These are phyloP conservation scores for Mucor lusitanicus DNA, from an alignment of 371 early-diverging fungal genomes.

Conservation along the genomic window DNA sequence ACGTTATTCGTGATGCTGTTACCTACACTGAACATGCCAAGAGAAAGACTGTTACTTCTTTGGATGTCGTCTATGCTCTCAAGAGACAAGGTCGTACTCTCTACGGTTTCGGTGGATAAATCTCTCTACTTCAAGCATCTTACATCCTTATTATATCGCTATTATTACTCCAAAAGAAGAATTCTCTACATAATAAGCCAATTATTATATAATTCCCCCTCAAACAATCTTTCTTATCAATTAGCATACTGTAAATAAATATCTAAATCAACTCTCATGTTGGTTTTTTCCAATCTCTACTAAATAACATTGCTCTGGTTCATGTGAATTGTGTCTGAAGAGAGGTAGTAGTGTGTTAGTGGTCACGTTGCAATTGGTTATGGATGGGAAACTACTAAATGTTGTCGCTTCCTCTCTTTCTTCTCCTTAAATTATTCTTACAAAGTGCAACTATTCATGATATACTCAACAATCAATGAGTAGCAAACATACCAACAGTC, in stretches of 20 bases:
- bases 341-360: background rate
- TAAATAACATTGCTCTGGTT: background rate
- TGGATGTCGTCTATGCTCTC: conserved; percentile 94
- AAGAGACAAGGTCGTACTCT: conserved; percentile 99
- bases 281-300: background rate
- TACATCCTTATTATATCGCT: background rate
- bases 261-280: background rate
- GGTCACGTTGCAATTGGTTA: background rate
- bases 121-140: background rate
- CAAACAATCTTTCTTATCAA: background rate
- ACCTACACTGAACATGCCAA: conserved; percentile 99
- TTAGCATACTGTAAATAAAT: conserved; percentile 15
- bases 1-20: conserved; percentile 97
- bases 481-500: background rate
- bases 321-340: background rate
- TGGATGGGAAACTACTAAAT: background rate
- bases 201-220: conserved; percentile 2
- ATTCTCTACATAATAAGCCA: background rate
- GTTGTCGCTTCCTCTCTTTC: background rate
- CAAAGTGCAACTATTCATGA: background rate
- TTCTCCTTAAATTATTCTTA: background rate
- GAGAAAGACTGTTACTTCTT: conserved; percentile 97
- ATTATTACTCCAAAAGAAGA: background rate
- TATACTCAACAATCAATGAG: conserved; percentile 2
- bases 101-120: conserved; percentile 53